These are phyloP conservation scores for Saturnispora dispora DNA, from an alignment of 805 yeast species.

Conservation along the genomic window DNA sequence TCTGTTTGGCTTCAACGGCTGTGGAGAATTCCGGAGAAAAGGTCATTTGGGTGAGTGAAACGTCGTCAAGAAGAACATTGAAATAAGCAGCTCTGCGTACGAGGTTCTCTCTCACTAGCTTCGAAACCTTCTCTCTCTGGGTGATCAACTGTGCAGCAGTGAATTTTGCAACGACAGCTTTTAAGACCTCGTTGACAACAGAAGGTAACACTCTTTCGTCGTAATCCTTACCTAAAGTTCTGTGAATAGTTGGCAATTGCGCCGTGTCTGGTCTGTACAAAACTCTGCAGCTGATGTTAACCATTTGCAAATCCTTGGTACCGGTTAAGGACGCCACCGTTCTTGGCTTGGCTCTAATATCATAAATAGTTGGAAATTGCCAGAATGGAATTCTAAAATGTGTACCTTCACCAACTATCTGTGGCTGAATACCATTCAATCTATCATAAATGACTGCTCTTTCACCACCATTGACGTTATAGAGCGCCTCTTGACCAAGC, in stretches of 20 bases:
- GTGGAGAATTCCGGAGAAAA: constrained; percentile 96
- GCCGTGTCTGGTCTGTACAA: constrained; percentile 77
- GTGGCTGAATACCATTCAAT: constrained; percentile 71
- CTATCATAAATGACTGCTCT: constrained; percentile 92
- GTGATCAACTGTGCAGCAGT: constrained; percentile 97
- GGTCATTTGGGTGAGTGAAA: constrained; percentile 92
- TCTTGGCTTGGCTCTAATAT: constrained; percentile 95
- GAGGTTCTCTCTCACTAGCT: constrained; percentile 82
- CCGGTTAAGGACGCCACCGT: constrained; percentile 94
- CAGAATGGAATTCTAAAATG: constrained; percentile 92
- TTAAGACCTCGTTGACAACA: constrained; percentile 92
- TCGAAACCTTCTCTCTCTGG: constrained; percentile 94
- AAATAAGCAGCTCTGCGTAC: constrained; percentile 87
- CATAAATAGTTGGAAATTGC: constrained; percentile 86
- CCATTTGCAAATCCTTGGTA: constrained; percentile 98
- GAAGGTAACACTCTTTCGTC: constrained; percentile 97
- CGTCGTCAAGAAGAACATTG: constrained; percentile 86
- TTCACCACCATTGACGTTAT: constrained; percentile 97
- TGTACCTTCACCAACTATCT: constrained; percentile 87
- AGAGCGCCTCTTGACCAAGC: constrained; percentile 47
- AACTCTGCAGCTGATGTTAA: constrained; percentile 97
- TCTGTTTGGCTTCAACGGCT: constrained; percentile 97
- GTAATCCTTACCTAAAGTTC: constrained; percentile 90
- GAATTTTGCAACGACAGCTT: constrained; percentile 96
- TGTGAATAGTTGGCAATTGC: constrained; percentile 74